Percentiles rank a stretch among this genome's conserved stretches.
These are phyloP conservation scores for Agrocybe praecox DNA, from an alignment of 768 basidiomycete genomes.

Conservation along the genomic window DNA sequence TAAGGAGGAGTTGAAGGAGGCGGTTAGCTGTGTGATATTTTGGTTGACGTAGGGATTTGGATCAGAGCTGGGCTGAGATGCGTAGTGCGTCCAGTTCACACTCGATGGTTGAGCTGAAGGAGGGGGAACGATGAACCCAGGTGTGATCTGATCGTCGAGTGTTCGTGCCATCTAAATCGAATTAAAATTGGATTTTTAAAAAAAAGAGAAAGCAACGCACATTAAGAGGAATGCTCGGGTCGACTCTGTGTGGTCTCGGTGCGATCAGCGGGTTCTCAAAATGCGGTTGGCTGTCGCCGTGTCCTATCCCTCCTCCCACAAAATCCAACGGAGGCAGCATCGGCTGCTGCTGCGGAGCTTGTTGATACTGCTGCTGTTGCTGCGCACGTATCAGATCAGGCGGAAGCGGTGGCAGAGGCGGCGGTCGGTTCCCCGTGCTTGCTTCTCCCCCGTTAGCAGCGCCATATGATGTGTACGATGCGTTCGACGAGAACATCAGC, in stretches of 20 bases:
- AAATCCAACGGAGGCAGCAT: background rate
- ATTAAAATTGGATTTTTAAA: background rate
- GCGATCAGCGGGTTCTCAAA: slow-evolving; percentile 61
- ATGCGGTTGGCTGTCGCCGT: slow-evolving; percentile 36
- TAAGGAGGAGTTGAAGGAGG: slow-evolving; percentile 31
- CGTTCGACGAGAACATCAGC: too few relatives aligned
- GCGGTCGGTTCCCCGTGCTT: slow-evolving; percentile 7
- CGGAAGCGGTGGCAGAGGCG: slow-evolving; percentile 9
- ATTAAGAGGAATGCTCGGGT: slow-evolving; percentile 1
- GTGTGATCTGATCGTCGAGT: slow-evolving; percentile 48
- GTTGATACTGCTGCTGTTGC: background rate
- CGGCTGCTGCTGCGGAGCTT: too few relatives aligned
- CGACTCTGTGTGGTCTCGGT: slow-evolving; percentile 54
- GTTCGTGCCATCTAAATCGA: slow-evolving; percentile 59
- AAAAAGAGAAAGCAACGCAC: background rate
- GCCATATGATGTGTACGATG: too few relatives aligned
- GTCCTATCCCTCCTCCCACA: background rate
- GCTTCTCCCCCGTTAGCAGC: background rate
- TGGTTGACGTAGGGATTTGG: slow-evolving; percentile 23
- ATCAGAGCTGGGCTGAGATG: slow-evolving; percentile 16
- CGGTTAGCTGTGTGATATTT: too few relatives aligned
- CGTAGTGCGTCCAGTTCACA: slow-evolving; percentile 22
- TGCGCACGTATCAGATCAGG: background rate
- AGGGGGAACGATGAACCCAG: background rate
- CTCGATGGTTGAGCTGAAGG: slow-evolving; percentile 12